These are phyloP conservation scores for Lippia alba DNA, from an alignment of 305 asterid genomes.

Conservation along the genomic window DNA sequence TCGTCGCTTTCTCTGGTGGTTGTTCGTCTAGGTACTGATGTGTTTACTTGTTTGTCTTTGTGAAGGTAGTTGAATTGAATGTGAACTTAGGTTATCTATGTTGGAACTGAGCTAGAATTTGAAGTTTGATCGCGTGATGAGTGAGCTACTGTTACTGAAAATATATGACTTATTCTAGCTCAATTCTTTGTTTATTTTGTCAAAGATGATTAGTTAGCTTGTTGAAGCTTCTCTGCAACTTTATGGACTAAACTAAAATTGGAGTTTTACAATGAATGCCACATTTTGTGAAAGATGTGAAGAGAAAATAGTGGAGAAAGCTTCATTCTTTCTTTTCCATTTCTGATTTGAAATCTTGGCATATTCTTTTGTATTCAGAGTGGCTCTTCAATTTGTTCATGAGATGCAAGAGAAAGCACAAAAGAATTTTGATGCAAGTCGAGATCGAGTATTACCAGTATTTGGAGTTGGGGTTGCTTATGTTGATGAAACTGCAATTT, in stretches of 20 bases:
- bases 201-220: not conserved
- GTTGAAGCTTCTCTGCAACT: not conserved
- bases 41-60: not conserved
- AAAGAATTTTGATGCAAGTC: constrained; percentile 78
- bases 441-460: constrained; percentile 75
- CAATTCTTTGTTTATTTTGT: too few species aligned
- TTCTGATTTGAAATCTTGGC: constrained; percentile 4
- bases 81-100: not conserved
- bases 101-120: constrained; percentile 27
- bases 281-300: not conserved
- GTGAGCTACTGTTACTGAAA: not conserved
- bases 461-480: constrained; percentile 90
- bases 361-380: constrained; percentile 40
- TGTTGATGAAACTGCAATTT: constrained; percentile 62
- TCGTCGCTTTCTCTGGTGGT: constrained; percentile 91
- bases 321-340: not conserved
- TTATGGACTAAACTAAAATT: too few species aligned
- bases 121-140: not conserved
- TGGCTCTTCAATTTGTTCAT: constrained; percentile 63
- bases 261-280: not conserved
- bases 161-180: not conserved
- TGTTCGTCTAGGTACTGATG: constrained; percentile 72
- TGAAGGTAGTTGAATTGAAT: not conserved
- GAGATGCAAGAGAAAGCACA: constrained; percentile 81
- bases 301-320: not conserved